Base-by-base conservation (phyloP, 2,329 filamentous ascomycete species). In the Volutella citrinella region DNA sequence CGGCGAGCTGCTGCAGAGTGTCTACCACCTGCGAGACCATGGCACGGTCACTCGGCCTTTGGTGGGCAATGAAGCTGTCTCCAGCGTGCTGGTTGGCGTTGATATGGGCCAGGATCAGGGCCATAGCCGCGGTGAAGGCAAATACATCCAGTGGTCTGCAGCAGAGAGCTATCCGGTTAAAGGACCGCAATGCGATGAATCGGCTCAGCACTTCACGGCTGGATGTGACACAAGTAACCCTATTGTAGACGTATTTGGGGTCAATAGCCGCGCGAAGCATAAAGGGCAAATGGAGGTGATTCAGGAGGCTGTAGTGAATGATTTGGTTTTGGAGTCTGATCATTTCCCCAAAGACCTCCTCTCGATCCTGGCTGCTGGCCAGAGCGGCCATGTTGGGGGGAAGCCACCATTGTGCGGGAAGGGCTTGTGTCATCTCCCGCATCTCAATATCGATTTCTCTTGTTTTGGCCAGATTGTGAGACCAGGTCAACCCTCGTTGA, bases 221-320 rank as follows among this genome's bases (percentile, higher is more conserved):
- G 6, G 63, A 60, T 28, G 58, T 65, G 16, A 63, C 49, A 22
- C 60, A 63, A 2, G 63, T 56, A 3, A 59, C 47, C 27, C 50
- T 57, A 30, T 54, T 61, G 43, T 64, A 63, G 5, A 57, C 51
- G 26, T 54, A 52, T 24, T 45, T 36, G 9, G 20, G 21, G 13
- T 54, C 32, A 6, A 35, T 25, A 10, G 21, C 49, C 22, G 29
- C 38, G 14, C 44, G 47, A 8, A 68, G 39, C 34, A 65, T 52
- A 35, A 60, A 66, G 1, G 66, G 66, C 2, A 68, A 46, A 37
- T 69, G 65, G 0, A 68, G 55, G 32, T 61, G 60, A 27, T 55
- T 54, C 4, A 69, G 43, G 7, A 69, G 46, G 33, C 56, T 52
- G 36, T 63, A 63, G 39, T 68, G 57, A n/a, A 55, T 45, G 9